These are phyloP conservation scores for Arachis stenosperma DNA, from an alignment of 306 rosid species.

Conservation along the genomic window DNA sequence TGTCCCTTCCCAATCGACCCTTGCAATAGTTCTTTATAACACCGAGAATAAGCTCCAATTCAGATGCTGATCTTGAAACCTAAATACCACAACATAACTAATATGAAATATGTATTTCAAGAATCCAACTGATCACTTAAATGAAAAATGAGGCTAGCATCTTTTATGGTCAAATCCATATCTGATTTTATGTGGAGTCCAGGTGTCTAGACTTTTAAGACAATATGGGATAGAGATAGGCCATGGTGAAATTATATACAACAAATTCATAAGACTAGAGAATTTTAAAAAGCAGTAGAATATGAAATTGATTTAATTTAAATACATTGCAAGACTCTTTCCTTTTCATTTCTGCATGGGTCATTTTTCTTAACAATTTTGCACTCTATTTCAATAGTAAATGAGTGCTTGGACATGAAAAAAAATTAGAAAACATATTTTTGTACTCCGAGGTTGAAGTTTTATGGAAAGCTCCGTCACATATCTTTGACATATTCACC, in stretches of 20 bases:
- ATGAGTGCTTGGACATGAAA: slow-evolving; percentile 1
- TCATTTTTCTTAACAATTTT: neutral
- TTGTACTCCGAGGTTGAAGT: too few species aligned
- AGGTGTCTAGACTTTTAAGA: slow-evolving; percentile 11
- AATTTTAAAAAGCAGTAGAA: slow-evolving; percentile 21
- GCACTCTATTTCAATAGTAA: slow-evolving; percentile 9
- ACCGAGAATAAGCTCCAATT: slow-evolving; percentile 88
- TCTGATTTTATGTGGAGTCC: slow-evolving; percentile 14
- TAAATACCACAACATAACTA: slow-evolving; percentile 39
- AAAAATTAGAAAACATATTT: slow-evolving; percentile 20
- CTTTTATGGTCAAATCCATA: slow-evolving; percentile 24
- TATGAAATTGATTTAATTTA: neutral
- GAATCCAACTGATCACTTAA: slow-evolving; percentile 19
- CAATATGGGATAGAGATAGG: neutral
- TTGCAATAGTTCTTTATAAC: slow-evolving; percentile 83
- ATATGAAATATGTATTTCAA: slow-evolving; percentile 32
- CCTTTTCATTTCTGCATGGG: neutral
- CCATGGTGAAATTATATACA: slow-evolving; percentile 14
- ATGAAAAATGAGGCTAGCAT: slow-evolving; percentile 36
- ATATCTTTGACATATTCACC: too few species aligned
- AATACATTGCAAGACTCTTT: neutral
- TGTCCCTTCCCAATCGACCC: slow-evolving; percentile 66
- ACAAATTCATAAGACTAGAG: slow-evolving; percentile 7
- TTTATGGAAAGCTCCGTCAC: too few species aligned
- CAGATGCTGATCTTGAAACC: slow-evolving; percentile 86